Conservation (phyloP, 148 eudicot genomes). For the Selenicereus undatus region DNA sequence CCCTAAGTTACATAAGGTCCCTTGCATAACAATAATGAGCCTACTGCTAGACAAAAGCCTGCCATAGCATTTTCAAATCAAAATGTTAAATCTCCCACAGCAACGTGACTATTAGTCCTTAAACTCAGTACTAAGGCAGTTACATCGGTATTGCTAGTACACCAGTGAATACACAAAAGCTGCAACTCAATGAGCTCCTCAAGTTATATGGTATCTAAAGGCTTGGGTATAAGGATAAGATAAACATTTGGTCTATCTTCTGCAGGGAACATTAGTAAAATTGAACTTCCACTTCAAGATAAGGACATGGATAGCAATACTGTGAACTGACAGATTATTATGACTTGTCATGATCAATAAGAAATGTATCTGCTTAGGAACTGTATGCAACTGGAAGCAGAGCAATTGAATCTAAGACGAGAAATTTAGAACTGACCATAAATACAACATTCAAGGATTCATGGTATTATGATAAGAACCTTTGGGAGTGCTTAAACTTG, state of each 20-base stretch:
- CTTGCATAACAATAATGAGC: not conserved
- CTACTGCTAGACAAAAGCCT: not conserved
- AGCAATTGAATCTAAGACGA: not conserved
- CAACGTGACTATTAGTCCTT: not conserved
- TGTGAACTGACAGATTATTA: not conserved
- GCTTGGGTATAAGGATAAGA: not conserved
- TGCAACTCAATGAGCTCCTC: not conserved
- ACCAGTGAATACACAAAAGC: not conserved
- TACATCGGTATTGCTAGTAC: not conserved
- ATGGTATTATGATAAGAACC: slow-evolving; percentile 36
- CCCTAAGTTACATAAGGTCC: not conserved
- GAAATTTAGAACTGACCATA: not conserved
- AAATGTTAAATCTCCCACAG: not conserved
- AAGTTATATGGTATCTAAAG: not conserved
- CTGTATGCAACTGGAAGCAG: not conserved
- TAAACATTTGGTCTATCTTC: not conserved
- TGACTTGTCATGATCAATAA: not conserved
- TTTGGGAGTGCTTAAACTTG: slow-evolving; percentile 89
- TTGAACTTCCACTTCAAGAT: too few relatives aligned
- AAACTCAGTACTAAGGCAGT: not conserved
- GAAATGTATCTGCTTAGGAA: not conserved
- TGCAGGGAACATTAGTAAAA: not conserved
- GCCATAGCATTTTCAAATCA: not conserved
- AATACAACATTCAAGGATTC: not conserved
- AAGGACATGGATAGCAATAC: too few relatives aligned